Evolutionary conservation across 306 rosid genomes (phyloP), one percentile per base, ranked within the genome.

Genomic region (Sphenostylis stenocarpa): DNA sequence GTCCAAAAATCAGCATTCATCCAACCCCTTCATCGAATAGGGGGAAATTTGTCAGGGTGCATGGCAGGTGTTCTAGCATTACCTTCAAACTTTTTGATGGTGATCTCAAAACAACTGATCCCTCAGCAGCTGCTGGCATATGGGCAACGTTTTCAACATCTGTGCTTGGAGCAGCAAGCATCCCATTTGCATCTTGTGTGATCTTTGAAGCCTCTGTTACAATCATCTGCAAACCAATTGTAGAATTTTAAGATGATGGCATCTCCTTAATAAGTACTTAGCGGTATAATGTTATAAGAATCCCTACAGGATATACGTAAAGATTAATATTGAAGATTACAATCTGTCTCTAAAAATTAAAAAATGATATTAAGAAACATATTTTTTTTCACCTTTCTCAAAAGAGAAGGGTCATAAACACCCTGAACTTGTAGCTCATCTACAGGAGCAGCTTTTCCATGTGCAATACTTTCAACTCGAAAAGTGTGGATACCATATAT

Each of bases 391-490:
- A 92, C 98, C 97, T 92, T 92, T 81, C 93, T 90, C 86, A 94
- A 78, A 71, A 67, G 57, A 80, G 81, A 82, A 77, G 97, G 96
- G 55, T 92, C 84, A 47, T 86, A 89, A 86, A 94, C 81, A 70
- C 98, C 98, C 79, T 90, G 98, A 85, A 92, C 75, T 86, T 86
- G 97, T 72, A 94, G 81, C 76, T 86, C 95, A 89, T 94, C 98
- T 28, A 92, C 93, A 41, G 88, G 87, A 47, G 98, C 87, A 16
- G 98, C 93, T 87, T 86, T 92, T 77, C 97, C 96, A 74, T 20
- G 71, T 31, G 90, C 93, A 83, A 90, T 89, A 74, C 97, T 92
- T 85, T 91, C 96, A 85, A 94, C 57, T 84, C 98, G 80, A 74
- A 92, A 85, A 74, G 98, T 94, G 67, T 91, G 93, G 69, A 94